These are phyloP conservation scores for Triticum timopheevii DNA, from an alignment of 176 grass and related monocot species.

Conservation along the genomic window DNA sequence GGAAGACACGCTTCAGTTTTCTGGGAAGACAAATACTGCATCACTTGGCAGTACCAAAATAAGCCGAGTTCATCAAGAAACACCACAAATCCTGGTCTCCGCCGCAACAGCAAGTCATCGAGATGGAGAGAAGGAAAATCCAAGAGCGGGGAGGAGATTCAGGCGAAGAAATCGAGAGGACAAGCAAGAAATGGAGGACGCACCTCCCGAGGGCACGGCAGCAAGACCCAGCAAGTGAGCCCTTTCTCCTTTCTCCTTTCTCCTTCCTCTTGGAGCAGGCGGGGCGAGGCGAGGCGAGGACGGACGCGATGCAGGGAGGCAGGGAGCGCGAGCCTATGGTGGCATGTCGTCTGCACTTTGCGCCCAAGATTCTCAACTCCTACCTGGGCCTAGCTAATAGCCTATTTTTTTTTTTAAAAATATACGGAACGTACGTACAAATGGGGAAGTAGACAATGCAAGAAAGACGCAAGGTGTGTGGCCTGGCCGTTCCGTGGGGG, in stretches of 20 bases:
- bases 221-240: conserved; percentile 20
- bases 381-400: neutral
- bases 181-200: neutral
- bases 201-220: conserved; percentile 11
- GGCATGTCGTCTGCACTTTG: conserved; percentile 17
- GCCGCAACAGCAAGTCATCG: neutral
- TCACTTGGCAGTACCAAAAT: neutral
- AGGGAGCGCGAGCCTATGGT: neutral
- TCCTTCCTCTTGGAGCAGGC: neutral
- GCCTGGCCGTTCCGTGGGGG: neutral
- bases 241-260: neutral
- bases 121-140: neutral
- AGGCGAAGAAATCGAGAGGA: neutral
- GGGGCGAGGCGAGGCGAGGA: too few species aligned
- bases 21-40: neutral
- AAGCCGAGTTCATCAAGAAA: conserved; percentile 9
- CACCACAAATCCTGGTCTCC: neutral
- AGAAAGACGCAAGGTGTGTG: neutral
- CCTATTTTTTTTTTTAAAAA: neutral
- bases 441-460: neutral
- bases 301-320: neutral
- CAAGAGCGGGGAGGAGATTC: neutral
- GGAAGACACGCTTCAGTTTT: neutral
- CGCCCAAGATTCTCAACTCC: conserved; percentile 2
- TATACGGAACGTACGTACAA: conserved; percentile 1